Percentiles rank a stretch among this genome's conserved stretches.
Evolutionary conservation across 2,329 filamentous ascomycete genomes (phyloP).

Genomic region (Magnaporthales sp.): DNA sequence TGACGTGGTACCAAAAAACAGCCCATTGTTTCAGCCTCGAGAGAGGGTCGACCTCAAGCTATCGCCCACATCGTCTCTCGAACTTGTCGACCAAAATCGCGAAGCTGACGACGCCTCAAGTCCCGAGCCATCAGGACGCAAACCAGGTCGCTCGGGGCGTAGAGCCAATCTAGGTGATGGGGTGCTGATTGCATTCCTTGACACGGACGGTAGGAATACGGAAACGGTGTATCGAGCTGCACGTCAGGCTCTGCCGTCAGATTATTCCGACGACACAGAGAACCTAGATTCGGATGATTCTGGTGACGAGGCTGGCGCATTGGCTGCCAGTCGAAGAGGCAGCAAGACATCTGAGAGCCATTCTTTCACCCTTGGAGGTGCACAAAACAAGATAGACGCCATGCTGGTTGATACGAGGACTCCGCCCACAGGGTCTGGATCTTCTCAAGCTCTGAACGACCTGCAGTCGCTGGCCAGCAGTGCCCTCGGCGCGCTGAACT

Average conservation of each 20-base stretch:
- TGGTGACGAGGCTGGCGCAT: slow-evolving; percentile 1
- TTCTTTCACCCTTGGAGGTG: not conserved
- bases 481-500: slow-evolving; percentile 17
- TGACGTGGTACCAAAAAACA: slow-evolving; percentile 30
- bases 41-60: not conserved
- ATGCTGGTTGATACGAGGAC: slow-evolving; percentile 6
- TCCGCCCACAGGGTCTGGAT: not conserved
- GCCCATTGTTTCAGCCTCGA: slow-evolving; percentile 22
- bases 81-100: not conserved
- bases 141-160: slow-evolving; percentile 20
- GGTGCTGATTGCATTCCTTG: slow-evolving; percentile 58
- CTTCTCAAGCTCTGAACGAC: slow-evolving; percentile 9
- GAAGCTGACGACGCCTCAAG: not conserved
- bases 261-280: slow-evolving; percentile 6
- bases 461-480: slow-evolving; percentile 22
- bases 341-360: not conserved
- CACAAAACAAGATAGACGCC: slow-evolving; percentile 14
- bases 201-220: slow-evolving; percentile 46
- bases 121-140: not conserved
- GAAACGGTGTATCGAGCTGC: slow-evolving; percentile 55
- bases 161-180: slow-evolving; percentile 52
- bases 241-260: slow-evolving; percentile 37
- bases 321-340: not conserved
- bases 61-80: slow-evolving; percentile 4
- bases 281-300: slow-evolving; percentile 3